Evolutionary conservation across 805 yeast genomes (phyloP), one percentile per base, ranked within the genome.

Genomic region (Lipomyces yamanashiensis): DNA sequence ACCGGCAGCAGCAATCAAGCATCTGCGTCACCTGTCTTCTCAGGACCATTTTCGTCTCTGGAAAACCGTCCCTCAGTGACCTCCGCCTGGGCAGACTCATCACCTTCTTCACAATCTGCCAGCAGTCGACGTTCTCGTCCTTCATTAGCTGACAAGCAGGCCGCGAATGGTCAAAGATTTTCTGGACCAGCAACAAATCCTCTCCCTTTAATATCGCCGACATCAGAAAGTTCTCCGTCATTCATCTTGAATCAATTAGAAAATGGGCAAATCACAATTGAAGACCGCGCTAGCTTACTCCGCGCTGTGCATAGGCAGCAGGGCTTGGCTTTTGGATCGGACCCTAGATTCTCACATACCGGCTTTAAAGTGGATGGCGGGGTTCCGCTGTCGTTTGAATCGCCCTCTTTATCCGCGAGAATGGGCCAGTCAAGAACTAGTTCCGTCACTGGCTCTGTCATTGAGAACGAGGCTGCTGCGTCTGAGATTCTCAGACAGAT

Each of bases 241-340:
- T 28, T 17, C 8, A 7, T 43, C 8, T 13, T 28, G 7, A 36
- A 41, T 23, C 41, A 21, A 2, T 10, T 40, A 6, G 13, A 40
- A 15, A 10, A 17, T 15, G 67, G 57, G 7, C 47, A 40, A 12
- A 50, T 64, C 6, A 43, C 66, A 13, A 54, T 40, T 40, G 68
- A 64, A 23, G 62, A 64, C 36, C 63, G 68, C 39, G 68, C 68
- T 7, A 19, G 34, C 15, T 41, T 64, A 23, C 62, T 64, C 13
- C 63, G 69, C 7, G 60, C 59, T n/a, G 62, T 57, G 12, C 60
- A 63, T n/a, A 34, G 69, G 9, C 62, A 55, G 33, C 67, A 63
- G 36, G 67, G 64, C 15, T 58, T 66, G 13, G 67, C 67, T 8
- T 66, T 54, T 39, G 69, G 69, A 7, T 63, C 69, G 6, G 69